These are phyloP conservation scores for Rachicladosporium sp. DNA, from an alignment of 2,329 filamentous ascomycete species.

Conservation along the genomic window DNA sequence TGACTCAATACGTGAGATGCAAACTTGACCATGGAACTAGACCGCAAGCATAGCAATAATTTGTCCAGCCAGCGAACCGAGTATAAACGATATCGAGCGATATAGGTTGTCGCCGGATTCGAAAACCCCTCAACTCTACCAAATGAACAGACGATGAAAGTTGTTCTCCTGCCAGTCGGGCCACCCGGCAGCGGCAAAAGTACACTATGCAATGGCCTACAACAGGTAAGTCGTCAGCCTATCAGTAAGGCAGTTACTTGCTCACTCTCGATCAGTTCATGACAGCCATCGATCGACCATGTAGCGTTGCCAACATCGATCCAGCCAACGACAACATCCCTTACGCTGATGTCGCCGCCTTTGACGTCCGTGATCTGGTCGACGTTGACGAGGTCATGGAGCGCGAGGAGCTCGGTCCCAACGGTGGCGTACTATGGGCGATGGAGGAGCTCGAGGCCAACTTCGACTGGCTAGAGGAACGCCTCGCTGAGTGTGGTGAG, in stretches of 20 bases:
- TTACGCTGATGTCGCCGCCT: conserved; percentile 59
- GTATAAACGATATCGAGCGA: too few species aligned
- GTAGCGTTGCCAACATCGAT: conserved; percentile 90
- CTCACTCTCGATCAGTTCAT: conserved; percentile 47
- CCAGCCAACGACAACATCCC: conserved; percentile 88
- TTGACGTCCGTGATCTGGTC: conserved; percentile 81
- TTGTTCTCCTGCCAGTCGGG: conserved; percentile 37
- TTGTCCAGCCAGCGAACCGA: too few species aligned
- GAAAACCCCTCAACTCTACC: too few species aligned
- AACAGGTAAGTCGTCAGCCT: conserved; percentile 42
- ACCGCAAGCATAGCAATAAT: too few species aligned
- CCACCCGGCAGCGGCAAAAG: conserved; percentile 92
- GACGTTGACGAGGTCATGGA: conserved; percentile 93
- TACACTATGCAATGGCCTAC: conserved; percentile 97
- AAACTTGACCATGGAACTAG: neutral
- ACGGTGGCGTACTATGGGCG: conserved; percentile 84
- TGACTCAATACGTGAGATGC: neutral
- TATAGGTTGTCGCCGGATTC: too few species aligned
- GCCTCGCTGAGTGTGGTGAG: conserved; percentile 48
- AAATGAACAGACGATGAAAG: conserved; percentile 1
- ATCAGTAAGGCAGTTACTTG: neutral
- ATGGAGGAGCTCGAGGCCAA: conserved; percentile 92
- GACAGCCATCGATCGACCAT: conserved; percentile 86
- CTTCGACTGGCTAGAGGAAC: conserved; percentile 78
- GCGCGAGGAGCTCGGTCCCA: conserved; percentile 78